Conservation (phyloP, 495 filamentous ascomycete species). For the Pseudomonodictys pantanalensis region DNA sequence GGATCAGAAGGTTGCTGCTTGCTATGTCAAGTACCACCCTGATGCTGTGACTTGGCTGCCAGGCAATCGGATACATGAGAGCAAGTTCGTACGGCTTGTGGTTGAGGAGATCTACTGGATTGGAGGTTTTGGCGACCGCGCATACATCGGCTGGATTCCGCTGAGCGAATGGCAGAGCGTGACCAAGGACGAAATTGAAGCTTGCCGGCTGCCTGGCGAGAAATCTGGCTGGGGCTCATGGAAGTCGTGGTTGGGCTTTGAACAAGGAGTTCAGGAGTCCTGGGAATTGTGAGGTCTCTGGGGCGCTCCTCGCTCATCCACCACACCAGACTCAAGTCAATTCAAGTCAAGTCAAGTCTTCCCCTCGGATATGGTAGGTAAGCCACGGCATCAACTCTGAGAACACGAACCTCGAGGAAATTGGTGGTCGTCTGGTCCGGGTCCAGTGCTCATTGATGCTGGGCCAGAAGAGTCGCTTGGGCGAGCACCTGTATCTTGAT, state of each 20-base stretch:
- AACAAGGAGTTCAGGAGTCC: constrained; percentile 2
- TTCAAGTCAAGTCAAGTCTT: too few species aligned
- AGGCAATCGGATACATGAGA: constrained; percentile 64
- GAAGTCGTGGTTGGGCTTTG: constrained; percentile 20
- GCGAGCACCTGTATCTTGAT: too few species aligned
- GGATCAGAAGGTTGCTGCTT: constrained; percentile 53
- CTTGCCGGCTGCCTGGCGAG: constrained; percentile 58
- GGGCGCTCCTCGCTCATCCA: background rate
- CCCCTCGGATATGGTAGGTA: too few species aligned
- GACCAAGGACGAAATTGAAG: constrained; percentile 60
- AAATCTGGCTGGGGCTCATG: constrained; percentile 42
- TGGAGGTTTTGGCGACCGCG: constrained; percentile 90
- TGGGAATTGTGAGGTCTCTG: constrained; percentile 11
- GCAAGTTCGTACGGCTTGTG: constrained; percentile 65
- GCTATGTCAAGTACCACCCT: constrained; percentile 69
- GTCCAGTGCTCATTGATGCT: too few species aligned
- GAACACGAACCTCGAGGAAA: too few species aligned
- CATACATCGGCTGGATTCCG: constrained; percentile 92
- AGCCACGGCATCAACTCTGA: too few species aligned
- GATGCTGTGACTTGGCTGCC: constrained; percentile 88
- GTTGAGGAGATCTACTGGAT: constrained; percentile 82
- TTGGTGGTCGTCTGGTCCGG: too few species aligned
- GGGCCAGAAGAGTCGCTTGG: too few species aligned
- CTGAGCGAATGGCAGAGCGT: constrained; percentile 75
- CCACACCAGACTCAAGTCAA: too few species aligned